A percentile compares a stretch with the other conserved stretches of the same genome.
Evolutionary conservation across 2,329 filamentous ascomycete genomes (phyloP).

Genomic region (Penicillium sp.): DNA sequence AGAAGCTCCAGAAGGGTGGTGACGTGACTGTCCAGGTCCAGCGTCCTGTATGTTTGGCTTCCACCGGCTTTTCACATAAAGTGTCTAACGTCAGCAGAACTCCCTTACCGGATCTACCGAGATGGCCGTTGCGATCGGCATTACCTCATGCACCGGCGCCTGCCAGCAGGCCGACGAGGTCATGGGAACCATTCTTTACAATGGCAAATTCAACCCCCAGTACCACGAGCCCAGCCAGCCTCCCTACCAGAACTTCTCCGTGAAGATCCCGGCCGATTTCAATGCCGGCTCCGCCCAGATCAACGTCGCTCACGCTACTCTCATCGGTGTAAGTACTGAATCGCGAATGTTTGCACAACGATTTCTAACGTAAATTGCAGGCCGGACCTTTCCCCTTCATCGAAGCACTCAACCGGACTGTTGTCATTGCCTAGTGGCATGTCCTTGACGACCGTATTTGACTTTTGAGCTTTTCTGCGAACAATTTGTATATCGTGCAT

Average conservation of each 20-base stretch:
- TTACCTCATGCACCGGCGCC: slow-evolving; percentile 23
- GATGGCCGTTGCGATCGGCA: slow-evolving; percentile 31
- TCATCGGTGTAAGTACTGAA: slow-evolving; percentile 29
- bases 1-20: slow-evolving; percentile 19
- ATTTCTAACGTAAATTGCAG: slow-evolving; percentile 14
- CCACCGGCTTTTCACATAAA: neutral
- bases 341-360: neutral
- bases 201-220: slow-evolving; percentile 27
- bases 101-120: slow-evolving; percentile 27
- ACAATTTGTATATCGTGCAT: neutral
- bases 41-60: slow-evolving; percentile 25
- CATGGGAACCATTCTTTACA: slow-evolving; percentile 29
- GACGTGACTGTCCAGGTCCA: slow-evolving; percentile 30
- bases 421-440: slow-evolving; percentile 19
- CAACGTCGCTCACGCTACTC: slow-evolving; percentile 29
- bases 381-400: slow-evolving; percentile 23
- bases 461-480: neutral
- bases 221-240: slow-evolving; percentile 22
- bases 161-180: slow-evolving; percentile 21
- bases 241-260: slow-evolving; percentile 35
- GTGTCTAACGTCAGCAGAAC: slow-evolving; percentile 18
- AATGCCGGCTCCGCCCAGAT: slow-evolving; percentile 19
- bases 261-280: slow-evolving; percentile 22
- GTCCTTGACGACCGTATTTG: neutral
- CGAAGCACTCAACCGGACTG: slow-evolving; percentile 26